Evolutionary conservation across 768 basidiomycete species (phyloP).

Genomic region (Auricularia auricula-judae): DNA sequence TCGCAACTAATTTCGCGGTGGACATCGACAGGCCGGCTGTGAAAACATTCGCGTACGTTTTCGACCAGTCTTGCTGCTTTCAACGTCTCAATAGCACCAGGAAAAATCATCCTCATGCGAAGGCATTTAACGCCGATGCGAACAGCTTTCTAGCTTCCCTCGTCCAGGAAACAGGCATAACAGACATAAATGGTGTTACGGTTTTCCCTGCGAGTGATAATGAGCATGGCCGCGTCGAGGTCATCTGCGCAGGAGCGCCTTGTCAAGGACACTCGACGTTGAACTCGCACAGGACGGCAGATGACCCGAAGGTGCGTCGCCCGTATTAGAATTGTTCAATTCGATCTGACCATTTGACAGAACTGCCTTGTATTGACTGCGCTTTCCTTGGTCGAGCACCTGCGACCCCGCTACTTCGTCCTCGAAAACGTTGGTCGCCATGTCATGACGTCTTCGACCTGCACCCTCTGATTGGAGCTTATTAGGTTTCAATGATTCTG

Average conservation of each 20-base stretch:
- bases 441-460: neutral
- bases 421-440: conserved; percentile 44
- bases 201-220: neutral
- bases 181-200: neutral
- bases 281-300: neutral
- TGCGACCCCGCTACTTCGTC: conserved; percentile 31
- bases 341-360: neutral
- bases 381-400: conserved; percentile 38
- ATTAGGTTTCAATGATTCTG: conserved; percentile 20
- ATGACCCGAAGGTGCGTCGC: neutral
- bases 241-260: neutral
- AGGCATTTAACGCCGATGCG: neutral
- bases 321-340: too few relatives aligned
- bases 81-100: neutral
- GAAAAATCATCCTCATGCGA: neutral
- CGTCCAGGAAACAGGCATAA: neutral
- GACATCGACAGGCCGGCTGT: neutral
- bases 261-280: neutral
- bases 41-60: neutral
- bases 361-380: conserved; percentile 37
- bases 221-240: neutral
- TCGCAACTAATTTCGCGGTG: neutral
- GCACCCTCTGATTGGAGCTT: neutral
- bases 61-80: neutral
- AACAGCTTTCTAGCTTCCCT: neutral